phyloP scores from a whole-genome alignment of 192 early-diverging fungal genomes.

The Gaertneriomyces sp. region DNA sequence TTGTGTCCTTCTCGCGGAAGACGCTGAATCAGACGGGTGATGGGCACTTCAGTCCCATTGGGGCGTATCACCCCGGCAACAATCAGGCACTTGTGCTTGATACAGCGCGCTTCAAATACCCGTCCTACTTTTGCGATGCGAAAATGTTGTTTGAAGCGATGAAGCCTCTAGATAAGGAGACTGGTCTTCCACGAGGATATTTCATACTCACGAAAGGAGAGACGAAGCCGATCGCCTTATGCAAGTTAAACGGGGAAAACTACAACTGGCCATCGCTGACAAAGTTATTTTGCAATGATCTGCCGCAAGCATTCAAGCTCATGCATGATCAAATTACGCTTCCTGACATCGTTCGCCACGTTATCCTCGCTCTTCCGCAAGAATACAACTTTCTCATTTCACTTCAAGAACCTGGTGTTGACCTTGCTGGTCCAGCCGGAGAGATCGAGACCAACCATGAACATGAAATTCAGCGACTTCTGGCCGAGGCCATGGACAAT shows the following conservation, averaged over 20 bases:
- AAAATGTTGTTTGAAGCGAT: constrained; percentile 75
- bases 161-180: constrained; percentile 76
- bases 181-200: constrained; percentile 79
- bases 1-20: constrained; percentile 78
- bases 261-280: constrained; percentile 16
- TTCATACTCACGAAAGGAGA: constrained; percentile 61
- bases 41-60: constrained; percentile 92
- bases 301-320: constrained; percentile 3
- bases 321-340: neutral
- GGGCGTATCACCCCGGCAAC: constrained; percentile 69
- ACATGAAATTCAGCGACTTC: constrained; percentile 41
- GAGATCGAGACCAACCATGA: constrained; percentile 39
- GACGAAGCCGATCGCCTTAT: constrained; percentile 8
- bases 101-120: constrained; percentile 87
- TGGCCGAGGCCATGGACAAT: neutral
- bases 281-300: constrained; percentile 7
- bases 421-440: constrained; percentile 42
- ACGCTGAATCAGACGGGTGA: constrained; percentile 85
- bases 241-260: neutral
- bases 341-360: constrained; percentile 13
- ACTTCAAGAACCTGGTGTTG: constrained; percentile 45
- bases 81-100: constrained; percentile 81
- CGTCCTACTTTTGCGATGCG: constrained; percentile 76
- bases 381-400: constrained; percentile 19
- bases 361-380: constrained; percentile 14